Evolutionary conservation across 805 yeast species (phyloP).

Genomic region (Candida chauliodis): DNA sequence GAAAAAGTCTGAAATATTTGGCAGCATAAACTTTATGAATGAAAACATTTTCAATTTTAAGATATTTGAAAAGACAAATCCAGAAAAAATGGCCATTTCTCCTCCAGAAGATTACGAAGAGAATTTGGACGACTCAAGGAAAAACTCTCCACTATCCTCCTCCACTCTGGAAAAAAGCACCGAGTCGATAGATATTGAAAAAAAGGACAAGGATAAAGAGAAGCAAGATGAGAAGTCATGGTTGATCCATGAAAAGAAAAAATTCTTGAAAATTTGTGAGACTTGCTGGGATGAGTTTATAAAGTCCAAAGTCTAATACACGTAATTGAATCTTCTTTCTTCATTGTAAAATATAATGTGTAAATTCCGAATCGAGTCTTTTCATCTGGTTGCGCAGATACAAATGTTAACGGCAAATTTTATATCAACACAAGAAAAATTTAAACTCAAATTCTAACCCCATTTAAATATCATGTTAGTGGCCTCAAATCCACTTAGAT

Average conservation of each 20-base stretch:
- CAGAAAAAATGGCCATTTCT: background rate
- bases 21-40: constrained; percentile 34
- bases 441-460: background rate
- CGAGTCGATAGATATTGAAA: background rate
- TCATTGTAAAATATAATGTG: too few species aligned
- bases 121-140: constrained; percentile 1
- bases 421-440: background rate
- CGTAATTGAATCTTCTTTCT: too few species aligned
- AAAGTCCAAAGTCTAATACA: constrained; percentile 2
- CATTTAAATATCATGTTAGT: background rate
- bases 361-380: too few species aligned
- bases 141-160: constrained; percentile 1
- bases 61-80: constrained; percentile 20
- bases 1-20: constrained; percentile 25
- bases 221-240: constrained; percentile 7
- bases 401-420: background rate
- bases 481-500: background rate
- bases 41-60: constrained; percentile 32
- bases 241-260: constrained; percentile 28
- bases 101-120: constrained; percentile 5
- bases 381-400: constrained; percentile 1
- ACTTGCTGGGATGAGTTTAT: constrained; percentile 43
- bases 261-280: constrained; percentile 40
- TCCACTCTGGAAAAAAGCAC: background rate
- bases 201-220: constrained; percentile 6